Conservation (phyloP, 225 moss, liverwort and hornwort genomes). For the Sphagnum tenellum region DNA sequence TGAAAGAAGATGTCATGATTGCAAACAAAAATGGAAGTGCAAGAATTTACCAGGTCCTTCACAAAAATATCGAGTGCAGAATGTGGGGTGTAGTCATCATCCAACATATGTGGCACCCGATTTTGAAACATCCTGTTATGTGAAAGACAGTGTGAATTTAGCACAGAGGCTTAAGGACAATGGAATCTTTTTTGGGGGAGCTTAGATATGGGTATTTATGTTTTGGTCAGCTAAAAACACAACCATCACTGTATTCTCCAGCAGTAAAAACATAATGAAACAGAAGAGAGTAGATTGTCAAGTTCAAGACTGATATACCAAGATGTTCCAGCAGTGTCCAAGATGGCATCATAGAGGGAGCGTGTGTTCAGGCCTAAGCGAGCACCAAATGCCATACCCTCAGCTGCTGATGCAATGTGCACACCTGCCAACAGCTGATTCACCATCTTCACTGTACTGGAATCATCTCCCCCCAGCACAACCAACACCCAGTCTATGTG, state of each 20-base stretch:
- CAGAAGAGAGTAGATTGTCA: too few species aligned
- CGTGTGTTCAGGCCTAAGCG: constrained; percentile 75
- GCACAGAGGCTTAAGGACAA: too few species aligned
- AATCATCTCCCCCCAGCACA: not conserved
- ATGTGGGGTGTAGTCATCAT: constrained; percentile 75
- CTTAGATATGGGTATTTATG: too few species aligned
- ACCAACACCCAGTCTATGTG: too few species aligned
- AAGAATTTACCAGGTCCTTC: constrained; percentile 68
- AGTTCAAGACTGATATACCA: constrained; percentile 33
- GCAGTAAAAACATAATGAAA: too few species aligned
- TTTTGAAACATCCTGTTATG: constrained; percentile 86
- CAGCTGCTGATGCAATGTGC: constrained; percentile 81
- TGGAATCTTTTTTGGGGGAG: too few species aligned
- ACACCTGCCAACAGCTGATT: constrained; percentile 96
- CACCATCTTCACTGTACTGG: constrained; percentile 96
- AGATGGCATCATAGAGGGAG: constrained; percentile 56
- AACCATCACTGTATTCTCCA: too few species aligned
- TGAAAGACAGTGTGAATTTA: too few species aligned
- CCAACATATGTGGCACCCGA: constrained; percentile 95
- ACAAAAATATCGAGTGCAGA: constrained; percentile 91
- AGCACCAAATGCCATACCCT: constrained; percentile 85
- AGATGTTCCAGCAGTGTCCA: constrained; percentile 61
- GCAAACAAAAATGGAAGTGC: not conserved
- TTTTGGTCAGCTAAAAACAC: too few species aligned
- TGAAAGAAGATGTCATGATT: not conserved